Evolutionary conservation across 2,329 filamentous ascomycete genomes (phyloP).

Genomic region (Aspergillus melleus): DNA sequence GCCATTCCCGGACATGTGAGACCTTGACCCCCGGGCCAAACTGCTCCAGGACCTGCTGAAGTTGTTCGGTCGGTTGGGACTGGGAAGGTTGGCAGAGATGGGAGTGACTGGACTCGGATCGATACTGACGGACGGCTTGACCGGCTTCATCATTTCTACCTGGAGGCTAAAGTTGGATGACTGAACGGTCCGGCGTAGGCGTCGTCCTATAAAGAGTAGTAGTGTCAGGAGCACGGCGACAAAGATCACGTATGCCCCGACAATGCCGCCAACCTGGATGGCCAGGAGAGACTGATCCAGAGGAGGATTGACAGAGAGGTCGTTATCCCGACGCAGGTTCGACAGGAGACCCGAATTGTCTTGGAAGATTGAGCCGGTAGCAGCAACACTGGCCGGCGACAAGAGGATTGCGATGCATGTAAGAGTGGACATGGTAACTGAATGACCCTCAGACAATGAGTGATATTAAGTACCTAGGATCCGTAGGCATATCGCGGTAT

Average conservation of each 20-base stretch:
- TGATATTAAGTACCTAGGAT: conserved; percentile 20
- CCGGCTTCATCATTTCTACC: conserved; percentile 58
- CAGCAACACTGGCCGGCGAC: conserved; percentile 12
- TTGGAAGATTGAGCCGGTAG: conserved; percentile 14
- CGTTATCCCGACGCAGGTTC: conserved; percentile 13
- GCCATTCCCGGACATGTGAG: conserved; percentile 52
- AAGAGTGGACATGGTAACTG: conserved; percentile 15
- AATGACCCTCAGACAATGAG: conserved; percentile 10
- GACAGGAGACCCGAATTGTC: conserved; percentile 5
- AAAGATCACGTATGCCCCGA: conserved; percentile 78
- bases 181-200: conserved; percentile 53
- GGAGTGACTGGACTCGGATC: conserved; percentile 39
- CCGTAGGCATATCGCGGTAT: conserved; percentile 19
- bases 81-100: conserved; percentile 31
- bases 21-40: conserved; percentile 31
- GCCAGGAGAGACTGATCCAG: conserved; percentile 68
- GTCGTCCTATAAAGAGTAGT: conserved; percentile 62
- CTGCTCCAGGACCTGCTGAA: conserved; percentile 42
- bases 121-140: conserved; percentile 27
- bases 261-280: conserved; percentile 78
- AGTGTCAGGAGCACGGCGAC: conserved; percentile 71
- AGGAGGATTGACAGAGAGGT: conserved; percentile 30
- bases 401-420: conserved; percentile 11
- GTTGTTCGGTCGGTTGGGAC: conserved; percentile 37
- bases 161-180: conserved; percentile 54